These are phyloP conservation scores for Lipomyces sp. DNA, from an alignment of 805 yeast genomes.

Conservation along the genomic window DNA sequence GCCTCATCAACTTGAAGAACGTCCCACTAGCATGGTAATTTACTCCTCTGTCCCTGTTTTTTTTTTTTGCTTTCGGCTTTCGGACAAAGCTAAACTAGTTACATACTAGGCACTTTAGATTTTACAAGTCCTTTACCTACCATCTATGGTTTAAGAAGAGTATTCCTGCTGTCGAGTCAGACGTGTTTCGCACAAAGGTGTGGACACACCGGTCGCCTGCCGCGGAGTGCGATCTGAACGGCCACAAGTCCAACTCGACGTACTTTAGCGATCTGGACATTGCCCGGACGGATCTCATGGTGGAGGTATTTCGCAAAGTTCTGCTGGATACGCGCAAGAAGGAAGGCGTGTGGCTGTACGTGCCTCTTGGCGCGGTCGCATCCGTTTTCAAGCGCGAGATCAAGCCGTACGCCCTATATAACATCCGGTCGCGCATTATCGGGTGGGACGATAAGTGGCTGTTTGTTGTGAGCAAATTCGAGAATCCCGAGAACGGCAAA, in stretches of 20 bases:
- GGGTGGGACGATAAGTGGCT: conserved; percentile 92
- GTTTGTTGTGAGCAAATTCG: conserved; percentile 63
- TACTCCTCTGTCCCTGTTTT: background rate
- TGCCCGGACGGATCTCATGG: conserved; percentile 63
- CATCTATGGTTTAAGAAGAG: conserved; percentile 11
- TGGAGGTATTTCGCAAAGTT: conserved; percentile 54
- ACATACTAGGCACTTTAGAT: conserved; percentile 20
- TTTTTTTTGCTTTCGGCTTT: background rate
- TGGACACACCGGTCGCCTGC: conserved; percentile 61
- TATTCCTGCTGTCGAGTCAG: conserved; percentile 3
- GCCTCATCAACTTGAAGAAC: conserved; percentile 20
- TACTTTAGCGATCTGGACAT: conserved; percentile 80
- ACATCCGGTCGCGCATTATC: conserved; percentile 55
- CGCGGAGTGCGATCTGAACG: conserved; percentile 77
- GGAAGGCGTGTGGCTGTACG: conserved; percentile 49
- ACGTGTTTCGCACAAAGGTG: conserved; percentile 35
- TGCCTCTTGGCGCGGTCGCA: conserved; percentile 74
- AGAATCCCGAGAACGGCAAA: conserved; percentile 40
- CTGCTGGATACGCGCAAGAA: conserved; percentile 47
- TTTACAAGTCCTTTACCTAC: conserved; percentile 20
- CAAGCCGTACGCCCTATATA: conserved; percentile 58
- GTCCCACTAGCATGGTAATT: conserved; percentile 26
- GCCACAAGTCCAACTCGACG: conserved; percentile 85
- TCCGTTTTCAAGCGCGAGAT: conserved; percentile 71
- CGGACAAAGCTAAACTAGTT: background rate